Evolutionary conservation across 768 basidiomycete species (phyloP), one percentile per base, ranked within the genome.

Genomic region (Dentipellis fragilis): DNA sequence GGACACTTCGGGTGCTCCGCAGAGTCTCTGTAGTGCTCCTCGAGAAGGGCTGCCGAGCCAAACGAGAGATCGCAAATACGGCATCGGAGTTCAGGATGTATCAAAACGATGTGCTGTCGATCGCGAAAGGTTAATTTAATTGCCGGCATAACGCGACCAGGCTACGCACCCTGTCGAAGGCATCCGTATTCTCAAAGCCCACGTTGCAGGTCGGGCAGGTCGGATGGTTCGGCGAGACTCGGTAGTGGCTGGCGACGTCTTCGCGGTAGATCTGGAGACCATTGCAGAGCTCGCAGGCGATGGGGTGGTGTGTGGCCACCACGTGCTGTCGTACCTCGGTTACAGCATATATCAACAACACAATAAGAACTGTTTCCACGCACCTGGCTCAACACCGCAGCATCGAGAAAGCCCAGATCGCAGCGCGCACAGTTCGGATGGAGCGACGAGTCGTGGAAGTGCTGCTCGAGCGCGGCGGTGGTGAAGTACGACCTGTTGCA

Each of bases 1-100:
- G 63, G 57, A 54, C 79, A 80, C 53, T 71, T 73, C 2, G 80
- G 76, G 63, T 80, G 79, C 16, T 59, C 64, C 21, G 68, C 64
- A 16, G 79, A 77, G 10, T 67, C 56, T 46, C 37, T 49, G 34
- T 57, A 61, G 37, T 61, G 60, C 3, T 35, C 48, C 16, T 50
- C 55, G 3, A 61, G 40, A 21, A 61, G 55, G 37, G 50, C 55
- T 9, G 22, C 36, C 2, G 60, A 59, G 34, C 35, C 54, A 16
- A 59, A 59, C 6, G 56, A 49, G 35, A 55, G 17, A 39, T 55
- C 47, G 42, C 60, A 61, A 11, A 21, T 42, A 19, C 23, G 49
- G 17, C 60, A 61, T 11, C 37, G 56, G 17, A 57, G 52, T 9
- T 48, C 51, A 1, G 60, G 60, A 29, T 61, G 60, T 2, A 29